These are phyloP conservation scores for Erysimum cheiri DNA, from an alignment of 441 rosid genomes.

Conservation along the genomic window DNA sequence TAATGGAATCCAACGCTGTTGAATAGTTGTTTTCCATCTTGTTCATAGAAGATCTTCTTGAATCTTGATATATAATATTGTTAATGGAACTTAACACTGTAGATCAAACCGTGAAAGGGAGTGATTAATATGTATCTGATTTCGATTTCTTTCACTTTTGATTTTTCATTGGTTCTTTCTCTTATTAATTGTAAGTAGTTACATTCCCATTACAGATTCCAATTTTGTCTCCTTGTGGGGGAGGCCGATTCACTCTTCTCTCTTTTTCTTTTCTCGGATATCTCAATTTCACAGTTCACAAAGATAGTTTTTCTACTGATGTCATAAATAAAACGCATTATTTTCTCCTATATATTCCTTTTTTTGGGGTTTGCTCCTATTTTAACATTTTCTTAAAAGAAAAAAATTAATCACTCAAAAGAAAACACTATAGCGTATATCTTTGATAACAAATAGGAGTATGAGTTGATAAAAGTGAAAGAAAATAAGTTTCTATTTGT, in stretches of 20 bases:
- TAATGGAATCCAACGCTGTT: constrained; percentile 29
- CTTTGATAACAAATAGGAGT: not conserved
- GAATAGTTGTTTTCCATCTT: constrained; percentile 21
- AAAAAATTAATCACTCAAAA: not conserved
- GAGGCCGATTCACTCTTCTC: constrained; percentile 33
- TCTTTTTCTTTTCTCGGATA: constrained; percentile 16
- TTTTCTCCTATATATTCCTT: not conserved
- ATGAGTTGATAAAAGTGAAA: not conserved
- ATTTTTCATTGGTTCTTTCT: constrained; percentile 30
- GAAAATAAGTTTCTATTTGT: not conserved
- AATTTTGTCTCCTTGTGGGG: constrained; percentile 47
- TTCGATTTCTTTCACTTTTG: constrained; percentile 10
- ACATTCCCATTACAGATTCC: constrained; percentile 38
- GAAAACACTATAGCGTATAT: not conserved
- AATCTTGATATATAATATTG: not conserved
- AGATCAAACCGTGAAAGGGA: constrained; percentile 18
- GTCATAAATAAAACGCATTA: constrained; percentile 14
- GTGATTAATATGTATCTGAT: constrained; percentile 22
- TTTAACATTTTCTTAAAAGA: not conserved
- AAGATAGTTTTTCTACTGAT: constrained; percentile 27
- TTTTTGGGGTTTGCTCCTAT: not conserved
- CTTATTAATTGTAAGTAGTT: constrained; percentile 22
- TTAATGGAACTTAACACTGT: constrained; percentile 27
- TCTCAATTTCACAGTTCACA: constrained; percentile 30
- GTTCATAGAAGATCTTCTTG: constrained; percentile 8